phyloP scores from a whole-genome alignment of 1,139 yeast genomes.

The Debaryomyces fabryi region DNA sequence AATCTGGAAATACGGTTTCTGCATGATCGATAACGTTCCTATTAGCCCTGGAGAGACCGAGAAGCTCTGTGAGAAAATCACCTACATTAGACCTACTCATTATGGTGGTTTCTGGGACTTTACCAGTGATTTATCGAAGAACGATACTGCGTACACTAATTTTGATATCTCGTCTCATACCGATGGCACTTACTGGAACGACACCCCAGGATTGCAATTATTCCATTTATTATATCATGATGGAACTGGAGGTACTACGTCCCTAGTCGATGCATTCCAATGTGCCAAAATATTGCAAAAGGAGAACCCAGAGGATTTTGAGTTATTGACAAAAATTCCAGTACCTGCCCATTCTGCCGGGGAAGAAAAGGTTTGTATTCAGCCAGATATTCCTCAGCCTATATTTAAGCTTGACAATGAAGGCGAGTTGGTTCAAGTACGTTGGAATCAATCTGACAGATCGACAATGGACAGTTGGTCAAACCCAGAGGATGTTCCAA shows the following conservation, averaged over 20 bases:
- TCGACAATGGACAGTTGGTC: conserved; percentile 65
- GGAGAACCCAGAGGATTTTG: conserved; percentile 56
- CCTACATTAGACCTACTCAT: conserved; percentile 72
- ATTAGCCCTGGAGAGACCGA: conserved; percentile 64
- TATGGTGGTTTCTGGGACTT: conserved; percentile 87
- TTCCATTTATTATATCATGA: conserved; percentile 69
- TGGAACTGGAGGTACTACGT: conserved; percentile 75
- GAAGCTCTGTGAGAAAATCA: conserved; percentile 58
- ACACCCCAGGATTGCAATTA: conserved; percentile 74
- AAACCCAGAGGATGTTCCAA: conserved; percentile 55
- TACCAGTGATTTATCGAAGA: conserved; percentile 69
- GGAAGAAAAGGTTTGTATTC: conserved; percentile 66
- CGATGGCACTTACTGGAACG: conserved; percentile 80
- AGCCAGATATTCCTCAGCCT: conserved; percentile 63
- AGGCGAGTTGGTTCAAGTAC: conserved; percentile 62
- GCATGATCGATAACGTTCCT: conserved; percentile 66
- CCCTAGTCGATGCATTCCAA: conserved; percentile 69
- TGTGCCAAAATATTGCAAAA: conserved; percentile 57
- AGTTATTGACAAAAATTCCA: conserved; percentile 52
- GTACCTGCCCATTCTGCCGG: conserved; percentile 83
- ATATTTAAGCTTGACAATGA: conserved; percentile 58
- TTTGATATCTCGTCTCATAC: conserved; percentile 70
- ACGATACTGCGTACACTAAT: conserved; percentile 77
- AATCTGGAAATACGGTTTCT: conserved; percentile 64
- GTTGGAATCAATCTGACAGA: conserved; percentile 79